Conservation (phyloP, 2,329 filamentous ascomycete genomes). For the Arthrobotrys musiformis region DNA sequence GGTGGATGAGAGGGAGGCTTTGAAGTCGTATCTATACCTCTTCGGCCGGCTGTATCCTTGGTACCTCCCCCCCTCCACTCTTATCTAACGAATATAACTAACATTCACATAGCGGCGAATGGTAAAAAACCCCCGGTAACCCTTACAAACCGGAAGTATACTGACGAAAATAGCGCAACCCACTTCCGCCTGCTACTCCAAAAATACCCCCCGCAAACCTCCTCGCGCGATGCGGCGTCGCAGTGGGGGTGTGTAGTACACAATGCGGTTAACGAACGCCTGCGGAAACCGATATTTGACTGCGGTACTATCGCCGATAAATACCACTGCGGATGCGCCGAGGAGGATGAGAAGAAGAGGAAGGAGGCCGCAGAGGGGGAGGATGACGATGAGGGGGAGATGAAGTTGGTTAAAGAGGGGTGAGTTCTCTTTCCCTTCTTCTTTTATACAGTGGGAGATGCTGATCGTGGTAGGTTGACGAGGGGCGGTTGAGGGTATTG, state of each 20-base stretch:
- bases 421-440: conserved; percentile 27
- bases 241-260: conserved; percentile 77
- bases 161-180: conserved; percentile 68
- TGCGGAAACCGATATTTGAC: conserved; percentile 73
- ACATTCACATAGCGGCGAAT: conserved; percentile 67
- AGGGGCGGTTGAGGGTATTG: conserved; percentile 34
- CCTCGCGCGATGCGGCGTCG: conserved; percentile 72
- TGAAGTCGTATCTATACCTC: conserved; percentile 74
- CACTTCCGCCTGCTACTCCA: conserved; percentile 74
- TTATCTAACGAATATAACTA: too few species aligned
- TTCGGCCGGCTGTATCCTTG: conserved; percentile 77
- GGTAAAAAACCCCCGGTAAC: conserved; percentile 12
- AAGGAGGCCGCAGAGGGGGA: conserved; percentile 55
- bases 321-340: conserved; percentile 77
- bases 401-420: conserved; percentile 57
- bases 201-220: conserved; percentile 74
- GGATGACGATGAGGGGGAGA: conserved; percentile 44
- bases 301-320: conserved; percentile 76
- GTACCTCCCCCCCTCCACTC: too few species aligned
- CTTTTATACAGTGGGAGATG: not conserved
- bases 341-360: conserved; percentile 68
- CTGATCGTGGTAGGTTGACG: conserved; percentile 18
- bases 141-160: not conserved
- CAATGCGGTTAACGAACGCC: conserved; percentile 74
- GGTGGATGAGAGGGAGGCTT: conserved; percentile 71